Base-by-base conservation (phyloP, 352 stramenopile genomes). In the Thraustochytrium striatum region DNA sequence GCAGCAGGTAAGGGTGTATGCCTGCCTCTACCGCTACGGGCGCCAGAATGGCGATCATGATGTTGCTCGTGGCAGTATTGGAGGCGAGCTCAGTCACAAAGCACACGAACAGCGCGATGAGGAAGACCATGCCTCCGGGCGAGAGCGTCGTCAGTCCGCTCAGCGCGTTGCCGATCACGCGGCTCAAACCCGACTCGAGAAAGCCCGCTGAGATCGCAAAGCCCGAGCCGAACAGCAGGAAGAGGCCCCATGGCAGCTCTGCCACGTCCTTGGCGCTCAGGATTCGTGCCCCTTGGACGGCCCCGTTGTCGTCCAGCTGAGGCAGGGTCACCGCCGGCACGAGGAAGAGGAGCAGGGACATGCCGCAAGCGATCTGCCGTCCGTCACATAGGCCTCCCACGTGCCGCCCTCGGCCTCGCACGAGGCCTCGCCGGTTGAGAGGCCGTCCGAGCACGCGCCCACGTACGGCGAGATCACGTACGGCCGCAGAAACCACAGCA, bases 401-500 rank as follows among this genome's bases (percentile, higher is more conserved):
- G 21, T 21, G 35, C 35, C 59, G 33, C 13, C n/a, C 35, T 38
- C 30, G 59, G 13, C 39, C 38, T 70, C 59, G 59, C 59, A 70
- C 5, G 28, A 19, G 38, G 8, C 2, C 59, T 70, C 59, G 9
- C n/a, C 36, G 38, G 36, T 52, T 3, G 36, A n/a, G 1, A 13
- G 11, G 9, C 53, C 59, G 11, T 52, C 59, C n/a, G 19, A 21
- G 38, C 59, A 70, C 16, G 3, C 16, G 28, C 59, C 59, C 5
- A 70, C 25, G 32, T 35, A 70, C 0, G 59, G 59, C 35, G 50
- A 33, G 41, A 70, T 70, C 5, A n/a, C 59, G 59, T 70, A 70
- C 7, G 59, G 59, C n/a, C 59, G 59, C 30, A 70, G 33, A 28
- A 70, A 9, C 59, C 59, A 70, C 21, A 70, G 41, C 59, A 70